Conservation (phyloP, 768 basidiomycete species). For the Xerocomellus dryophilus region DNA sequence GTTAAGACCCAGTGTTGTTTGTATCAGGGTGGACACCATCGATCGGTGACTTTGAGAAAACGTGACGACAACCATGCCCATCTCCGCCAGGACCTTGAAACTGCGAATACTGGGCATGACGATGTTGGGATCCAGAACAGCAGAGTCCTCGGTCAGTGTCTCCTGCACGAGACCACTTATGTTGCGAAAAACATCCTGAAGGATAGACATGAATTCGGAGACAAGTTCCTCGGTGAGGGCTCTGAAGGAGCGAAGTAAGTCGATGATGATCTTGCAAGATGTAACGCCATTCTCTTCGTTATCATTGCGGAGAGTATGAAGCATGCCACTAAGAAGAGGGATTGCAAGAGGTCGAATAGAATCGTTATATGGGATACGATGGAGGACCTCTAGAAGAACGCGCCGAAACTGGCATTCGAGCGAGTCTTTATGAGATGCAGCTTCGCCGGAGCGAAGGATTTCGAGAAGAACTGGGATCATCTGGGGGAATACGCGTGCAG, state of each 20-base stretch:
- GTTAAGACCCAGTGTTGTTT: slow-evolving; percentile 69
- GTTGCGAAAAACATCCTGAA: slow-evolving; percentile 75
- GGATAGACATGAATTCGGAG: slow-evolving; percentile 74
- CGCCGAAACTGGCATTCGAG: slow-evolving; percentile 81
- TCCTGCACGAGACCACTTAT: slow-evolving; percentile 71
- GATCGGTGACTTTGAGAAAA: slow-evolving; percentile 80
- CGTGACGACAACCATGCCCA: slow-evolving; percentile 87
- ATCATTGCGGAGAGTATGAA: slow-evolving; percentile 80
- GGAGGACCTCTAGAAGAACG: slow-evolving; percentile 82
- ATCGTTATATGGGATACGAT: slow-evolving; percentile 82
- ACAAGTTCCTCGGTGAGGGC: slow-evolving; percentile 69
- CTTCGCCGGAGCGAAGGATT: slow-evolving; percentile 65
- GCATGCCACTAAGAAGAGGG: slow-evolving; percentile 73
- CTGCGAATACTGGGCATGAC: slow-evolving; percentile 74
- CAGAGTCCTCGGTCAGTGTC: slow-evolving; percentile 67
- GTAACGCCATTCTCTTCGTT: slow-evolving; percentile 94
- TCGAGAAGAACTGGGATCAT: slow-evolving; percentile 74
- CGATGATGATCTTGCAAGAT: slow-evolving; percentile 89
- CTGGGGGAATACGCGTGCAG: slow-evolving; percentile 62
- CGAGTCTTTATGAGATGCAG: slow-evolving; percentile 62
- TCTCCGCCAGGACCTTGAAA: slow-evolving; percentile 92
- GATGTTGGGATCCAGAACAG: slow-evolving; percentile 49
- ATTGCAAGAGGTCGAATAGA: slow-evolving; percentile 65
- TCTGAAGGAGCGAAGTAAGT: slow-evolving; percentile 79
- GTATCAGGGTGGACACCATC: slow-evolving; percentile 62